These are phyloP conservation scores for Aspergillus thermomutatus DNA, from an alignment of 2,329 filamentous ascomycete species.

Conservation along the genomic window DNA sequence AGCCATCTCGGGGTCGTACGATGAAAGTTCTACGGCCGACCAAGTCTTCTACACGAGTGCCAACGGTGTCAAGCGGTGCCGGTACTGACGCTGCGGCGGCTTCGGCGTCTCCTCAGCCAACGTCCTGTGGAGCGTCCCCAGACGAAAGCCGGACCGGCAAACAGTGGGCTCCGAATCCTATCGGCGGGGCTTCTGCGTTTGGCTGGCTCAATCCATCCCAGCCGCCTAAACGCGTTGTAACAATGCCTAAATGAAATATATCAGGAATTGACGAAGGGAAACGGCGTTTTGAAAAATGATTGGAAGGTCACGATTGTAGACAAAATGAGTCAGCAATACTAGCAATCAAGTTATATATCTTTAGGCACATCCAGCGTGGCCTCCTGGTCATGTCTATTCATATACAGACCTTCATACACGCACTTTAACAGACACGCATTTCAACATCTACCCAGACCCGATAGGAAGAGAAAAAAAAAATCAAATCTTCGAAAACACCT, in stretches of 20 bases:
- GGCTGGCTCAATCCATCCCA: constrained; percentile 71
- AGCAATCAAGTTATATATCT: neutral
- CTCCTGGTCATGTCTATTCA: neutral
- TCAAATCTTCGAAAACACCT: constrained; percentile 61
- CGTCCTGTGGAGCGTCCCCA: constrained; percentile 18
- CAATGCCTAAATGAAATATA: constrained; percentile 23
- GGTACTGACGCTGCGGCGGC: constrained; percentile 10
- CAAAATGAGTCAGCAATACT: neutral
- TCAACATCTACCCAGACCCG: neutral
- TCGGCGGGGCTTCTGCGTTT: constrained; percentile 91
- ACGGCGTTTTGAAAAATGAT: neutral
- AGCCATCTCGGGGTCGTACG: constrained; percentile 58
- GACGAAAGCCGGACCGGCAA: constrained; percentile 37
- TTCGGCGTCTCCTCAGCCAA: constrained; percentile 12
- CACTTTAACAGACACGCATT: no score
- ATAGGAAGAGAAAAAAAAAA: neutral
- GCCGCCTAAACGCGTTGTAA: constrained; percentile 13
- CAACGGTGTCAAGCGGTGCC: constrained; percentile 18
- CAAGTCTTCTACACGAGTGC: constrained; percentile 53
- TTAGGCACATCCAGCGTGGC: neutral
- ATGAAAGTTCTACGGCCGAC: constrained; percentile 90
- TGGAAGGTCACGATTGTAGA: neutral
- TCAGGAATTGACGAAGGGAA: constrained; percentile 9
- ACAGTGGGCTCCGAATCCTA: constrained; percentile 69
- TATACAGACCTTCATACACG: neutral